Conservation (phyloP, 352 stramenopile species). For the Globisporangium polare region DNA sequence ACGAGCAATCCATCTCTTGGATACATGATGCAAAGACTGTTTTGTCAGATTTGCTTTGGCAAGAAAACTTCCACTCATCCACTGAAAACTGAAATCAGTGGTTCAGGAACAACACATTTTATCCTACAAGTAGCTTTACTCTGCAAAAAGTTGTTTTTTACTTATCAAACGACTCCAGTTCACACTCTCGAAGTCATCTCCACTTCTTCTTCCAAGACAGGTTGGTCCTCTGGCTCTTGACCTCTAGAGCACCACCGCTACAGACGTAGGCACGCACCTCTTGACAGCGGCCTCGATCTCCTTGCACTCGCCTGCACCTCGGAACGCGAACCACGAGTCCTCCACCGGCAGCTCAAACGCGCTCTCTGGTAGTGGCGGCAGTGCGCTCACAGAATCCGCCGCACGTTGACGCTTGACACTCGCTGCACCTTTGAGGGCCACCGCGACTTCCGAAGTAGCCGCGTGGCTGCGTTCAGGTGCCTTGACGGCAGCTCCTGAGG, state of each 20-base stretch:
- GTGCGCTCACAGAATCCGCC: not conserved
- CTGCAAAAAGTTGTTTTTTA: no score
- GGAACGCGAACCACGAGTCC: slow-evolving; percentile 29
- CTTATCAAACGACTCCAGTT: not conserved
- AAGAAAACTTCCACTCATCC: no score
- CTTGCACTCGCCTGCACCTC: slow-evolving; percentile 15
- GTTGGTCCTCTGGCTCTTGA: not conserved
- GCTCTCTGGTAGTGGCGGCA: not conserved
- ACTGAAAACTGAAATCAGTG: no score
- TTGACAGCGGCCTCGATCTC: slow-evolving; percentile 22
- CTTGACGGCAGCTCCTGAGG: not conserved
- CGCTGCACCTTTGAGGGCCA: not conserved
- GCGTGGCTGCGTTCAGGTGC: not conserved
- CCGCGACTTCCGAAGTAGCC: not conserved
- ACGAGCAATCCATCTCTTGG: no score
- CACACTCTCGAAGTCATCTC: not conserved
- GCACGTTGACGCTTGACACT: not conserved
- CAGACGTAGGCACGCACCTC: slow-evolving; percentile 5
- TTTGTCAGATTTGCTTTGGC: no score
- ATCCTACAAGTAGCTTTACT: no score
- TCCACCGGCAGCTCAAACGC: not conserved
- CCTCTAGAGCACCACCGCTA: not conserved
- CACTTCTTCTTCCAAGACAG: not conserved
- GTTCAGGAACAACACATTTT: no score
- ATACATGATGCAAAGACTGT: no score